A percentile compares a stretch with the other conserved stretches of the same genome.
Conservation (phyloP, 2,329 filamentous ascomycete species). For the Penicillium concentricum region DNA sequence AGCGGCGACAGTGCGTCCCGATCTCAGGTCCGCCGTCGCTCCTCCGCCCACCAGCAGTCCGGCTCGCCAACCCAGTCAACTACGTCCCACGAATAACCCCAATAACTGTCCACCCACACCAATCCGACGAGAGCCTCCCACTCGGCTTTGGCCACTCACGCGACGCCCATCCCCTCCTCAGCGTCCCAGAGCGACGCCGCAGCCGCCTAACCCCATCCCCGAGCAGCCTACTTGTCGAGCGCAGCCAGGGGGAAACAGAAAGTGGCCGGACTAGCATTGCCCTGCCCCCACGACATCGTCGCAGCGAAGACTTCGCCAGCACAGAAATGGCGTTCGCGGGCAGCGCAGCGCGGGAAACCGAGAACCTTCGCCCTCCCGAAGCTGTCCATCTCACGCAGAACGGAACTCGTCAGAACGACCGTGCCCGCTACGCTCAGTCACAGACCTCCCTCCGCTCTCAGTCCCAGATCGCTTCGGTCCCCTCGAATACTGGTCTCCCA, state of each 20-base stretch:
- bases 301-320: constrained; percentile 28
- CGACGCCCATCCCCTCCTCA: constrained; percentile 57
- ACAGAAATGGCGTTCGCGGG: constrained; percentile 27
- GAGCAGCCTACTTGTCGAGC: constrained; percentile 50
- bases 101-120: constrained; percentile 42
- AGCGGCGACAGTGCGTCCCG: constrained; percentile 26
- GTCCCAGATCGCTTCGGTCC: constrained; percentile 40
- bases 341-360: constrained; percentile 27
- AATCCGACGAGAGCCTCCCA: constrained; percentile 36
- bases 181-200: constrained; percentile 56
- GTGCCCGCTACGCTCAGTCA: constrained; percentile 41
- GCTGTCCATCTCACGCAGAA: constrained; percentile 31
- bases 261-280: constrained; percentile 54
- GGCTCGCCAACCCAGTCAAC: constrained; percentile 63
- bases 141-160: constrained; percentile 36
- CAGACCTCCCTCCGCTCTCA: constrained; percentile 43
- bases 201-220: constrained; percentile 51
- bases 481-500: constrained; percentile 36
- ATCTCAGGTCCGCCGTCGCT: constrained; percentile 23
- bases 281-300: constrained; percentile 47
- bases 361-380: constrained; percentile 31
- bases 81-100: constrained; percentile 57
- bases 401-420: constrained; percentile 25
- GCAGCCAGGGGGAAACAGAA: constrained; percentile 47
- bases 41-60: constrained; percentile 45